Base-by-base conservation (phyloP, 1,284 basidiomycete species). In the Microbotryomycetes sp. region DNA sequence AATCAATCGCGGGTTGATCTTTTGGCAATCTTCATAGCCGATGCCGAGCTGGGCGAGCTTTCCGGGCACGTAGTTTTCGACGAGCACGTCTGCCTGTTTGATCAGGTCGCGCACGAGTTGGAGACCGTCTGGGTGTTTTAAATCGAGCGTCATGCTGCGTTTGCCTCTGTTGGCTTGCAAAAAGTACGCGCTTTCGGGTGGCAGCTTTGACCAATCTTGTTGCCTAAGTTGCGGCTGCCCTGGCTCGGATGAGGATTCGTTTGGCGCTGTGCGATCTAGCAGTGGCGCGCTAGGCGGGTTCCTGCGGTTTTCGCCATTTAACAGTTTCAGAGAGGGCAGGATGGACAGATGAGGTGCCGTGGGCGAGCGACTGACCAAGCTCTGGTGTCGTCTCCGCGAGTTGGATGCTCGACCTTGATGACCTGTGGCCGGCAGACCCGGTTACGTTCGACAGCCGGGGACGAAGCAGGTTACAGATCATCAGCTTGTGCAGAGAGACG, bases 141-240 rank as follows among this genome's bases (percentile, higher is more conserved):
- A 85, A 75, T 97, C 89, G 21, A 90, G 80, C 2, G 89, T 92
- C 54, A 96, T 81, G 4, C 72, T 71, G 6, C 62, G 51, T 45
- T 70, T 64, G 13, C 63, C 63, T 3, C 93, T 80, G 75, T 97
- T 97, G 1, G 83, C 85, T 2, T 86, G 82, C 16, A 97, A 81
- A 73, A 96, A 97, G 75, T 97, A 97, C 0, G 93, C 90, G 3
- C 89, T 89, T 75, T 97, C 92, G 9, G 90, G 83, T 4, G 91
- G 91, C 0, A 91, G 79, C 15, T 67, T 64, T 27, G 65, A 66
- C 75, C 75, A 76, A 53, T 74, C 72, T 71, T 91, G 83, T 6
- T 80, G 74, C 1, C 81, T 26, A 74, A 65, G 28, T 55, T 67
- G 15, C 52, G 64, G 41, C 64, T 66, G 29, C 74, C 79, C 70